These are phyloP conservation scores for Lathyrus sativus DNA, from an alignment of 306 rosid genomes.

Conservation along the genomic window DNA sequence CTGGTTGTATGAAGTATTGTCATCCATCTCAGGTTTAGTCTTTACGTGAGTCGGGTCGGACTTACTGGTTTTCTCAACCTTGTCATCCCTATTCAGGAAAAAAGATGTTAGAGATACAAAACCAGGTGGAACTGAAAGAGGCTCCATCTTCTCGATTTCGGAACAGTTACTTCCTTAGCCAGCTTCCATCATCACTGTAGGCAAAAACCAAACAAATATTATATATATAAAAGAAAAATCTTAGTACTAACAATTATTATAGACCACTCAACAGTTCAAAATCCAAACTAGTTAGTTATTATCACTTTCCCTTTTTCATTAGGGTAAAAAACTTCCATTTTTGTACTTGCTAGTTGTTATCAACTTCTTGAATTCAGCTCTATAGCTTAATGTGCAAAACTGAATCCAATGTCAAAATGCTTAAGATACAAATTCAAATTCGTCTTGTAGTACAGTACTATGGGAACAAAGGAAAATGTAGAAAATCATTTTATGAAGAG, in stretches of 20 bases:
- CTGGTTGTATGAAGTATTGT: slow-evolving; percentile 34
- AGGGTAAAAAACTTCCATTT: too few species aligned
- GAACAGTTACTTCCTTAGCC: slow-evolving; percentile 26
- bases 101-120: slow-evolving; percentile 68
- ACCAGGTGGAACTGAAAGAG: slow-evolving; percentile 68
- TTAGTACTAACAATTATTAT: neutral
- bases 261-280: too few species aligned
- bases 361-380: too few species aligned
- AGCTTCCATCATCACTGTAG: slow-evolving; percentile 47
- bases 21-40: slow-evolving; percentile 34
- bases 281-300: too few species aligned
- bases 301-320: too few species aligned
- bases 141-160: slow-evolving; percentile 33
- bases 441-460: too few species aligned
- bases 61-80: slow-evolving; percentile 42
- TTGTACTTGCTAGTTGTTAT: too few species aligned
- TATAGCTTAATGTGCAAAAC: too few species aligned
- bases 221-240: slow-evolving; percentile 16
- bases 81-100: slow-evolving; percentile 48
- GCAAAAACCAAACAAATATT: slow-evolving; percentile 26
- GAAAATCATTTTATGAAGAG: too few species aligned
- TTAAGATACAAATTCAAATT: too few species aligned
- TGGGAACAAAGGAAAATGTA: too few species aligned
- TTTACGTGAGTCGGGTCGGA: slow-evolving; percentile 32
- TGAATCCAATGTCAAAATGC: too few species aligned